phyloP scores from a whole-genome alignment of 2,329 filamentous ascomycete genomes.

The Verticillium longisporum region DNA sequence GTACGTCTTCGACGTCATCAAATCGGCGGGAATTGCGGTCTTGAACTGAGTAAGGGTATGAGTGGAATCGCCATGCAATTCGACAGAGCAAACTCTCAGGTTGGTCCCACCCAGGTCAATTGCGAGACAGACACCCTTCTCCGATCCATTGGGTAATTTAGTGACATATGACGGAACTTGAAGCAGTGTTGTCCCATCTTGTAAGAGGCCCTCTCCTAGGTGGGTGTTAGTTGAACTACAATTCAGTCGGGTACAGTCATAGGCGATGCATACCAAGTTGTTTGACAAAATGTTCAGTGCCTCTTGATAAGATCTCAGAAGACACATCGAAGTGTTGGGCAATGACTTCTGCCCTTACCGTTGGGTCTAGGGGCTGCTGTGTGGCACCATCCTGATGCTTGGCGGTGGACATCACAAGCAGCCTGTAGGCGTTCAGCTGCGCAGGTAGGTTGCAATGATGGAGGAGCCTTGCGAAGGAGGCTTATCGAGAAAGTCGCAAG shows the following conservation, averaged over 20 bases:
- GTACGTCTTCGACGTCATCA: conserved; percentile 16
- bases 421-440: not conserved
- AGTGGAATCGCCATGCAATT: conserved; percentile 51
- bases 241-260: too few species aligned
- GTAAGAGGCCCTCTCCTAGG: conserved; percentile 39
- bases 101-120: conserved; percentile 28
- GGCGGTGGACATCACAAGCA: not conserved
- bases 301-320: not conserved
- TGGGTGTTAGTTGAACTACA: not conserved
- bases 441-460: too few species aligned
- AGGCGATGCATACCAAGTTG: conserved; percentile 10
- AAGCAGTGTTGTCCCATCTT: conserved; percentile 19
- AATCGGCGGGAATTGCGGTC: conserved; percentile 14
- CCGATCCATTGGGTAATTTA: conserved; percentile 68
- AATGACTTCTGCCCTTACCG: not conserved
- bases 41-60: conserved; percentile 62
- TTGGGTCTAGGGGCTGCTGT: not conserved
- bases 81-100: conserved; percentile 22
- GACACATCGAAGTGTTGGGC: not conserved
- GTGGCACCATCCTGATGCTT: not conserved
- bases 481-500: not conserved
- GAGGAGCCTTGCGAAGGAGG: not conserved
- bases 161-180: conserved; percentile 78
- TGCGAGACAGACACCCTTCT: conserved; percentile 47
- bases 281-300: conserved; percentile 11